Evolutionary conservation across 228 moss, liverwort and hornwort species (phyloP), one percentile per base, ranked within the genome.

Genomic region (Sphagnum fallax): DNA sequence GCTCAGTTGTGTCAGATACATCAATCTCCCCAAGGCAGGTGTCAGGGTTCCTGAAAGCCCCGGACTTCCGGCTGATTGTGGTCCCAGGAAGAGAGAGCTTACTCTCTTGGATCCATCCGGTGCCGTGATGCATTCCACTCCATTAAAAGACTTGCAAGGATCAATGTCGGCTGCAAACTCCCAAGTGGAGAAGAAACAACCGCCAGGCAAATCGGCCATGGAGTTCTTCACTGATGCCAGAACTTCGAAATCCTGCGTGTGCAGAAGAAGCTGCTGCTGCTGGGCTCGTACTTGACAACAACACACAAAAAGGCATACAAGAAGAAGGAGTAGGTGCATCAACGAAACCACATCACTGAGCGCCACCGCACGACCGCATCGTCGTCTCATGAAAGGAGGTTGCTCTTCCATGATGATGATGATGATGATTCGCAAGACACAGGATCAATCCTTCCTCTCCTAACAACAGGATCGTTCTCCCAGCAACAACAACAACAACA

Each of bases 161-260:
- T 86, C 80, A 51, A 76, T 62, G 4, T 75, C 76, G 8, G 77
- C 72, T 1, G 75, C 68, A 61, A 86, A 86, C 1, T 61, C 51
- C 85, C 85, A 86, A 0, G 69, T 16, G 18, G 77, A 48, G 82
- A 86, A 86, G 77, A 86, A 86, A 0, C 47, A 52, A 0, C 77
- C 82, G 2, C 82, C 85, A 0, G 79, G 82, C 4, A 86, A 57
- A 53, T 86, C 85, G 51, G 68, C 48, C 75, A 82, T 79, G 64
- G 50, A 52, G 61, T 6, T 65, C 55, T 77, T 75, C 61, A 86
- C 73, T 11, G 80, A 66, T 9, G 73, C 68, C 5, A 86, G 73
- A 15, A 73, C 52, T 6, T 79, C 49, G 77, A 82, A 75, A 72
- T 86, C 85, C 18, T 66, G 10, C 0, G 85, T 79, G 62, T 86